Evolutionary conservation across 2,329 filamentous ascomycete genomes (phyloP).

Genomic region (Fusarium phyllophilum): DNA sequence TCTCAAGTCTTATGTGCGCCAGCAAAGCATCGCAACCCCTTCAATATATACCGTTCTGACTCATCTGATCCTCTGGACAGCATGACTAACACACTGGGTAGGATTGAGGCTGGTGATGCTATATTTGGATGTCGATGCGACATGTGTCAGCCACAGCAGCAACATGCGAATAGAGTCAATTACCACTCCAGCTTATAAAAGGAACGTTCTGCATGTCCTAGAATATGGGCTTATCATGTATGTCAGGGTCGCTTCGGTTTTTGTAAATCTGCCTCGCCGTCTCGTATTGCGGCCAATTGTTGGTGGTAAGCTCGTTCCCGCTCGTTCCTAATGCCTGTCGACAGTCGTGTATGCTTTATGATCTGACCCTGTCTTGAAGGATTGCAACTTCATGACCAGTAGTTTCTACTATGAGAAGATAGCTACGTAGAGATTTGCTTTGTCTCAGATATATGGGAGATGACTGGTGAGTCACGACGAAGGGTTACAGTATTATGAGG

Average conservation of each 20-base stretch:
- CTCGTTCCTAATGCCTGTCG: neutral
- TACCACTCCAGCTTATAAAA: neutral
- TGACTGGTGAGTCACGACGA: neutral
- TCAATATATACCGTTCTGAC: neutral
- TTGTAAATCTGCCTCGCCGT: neutral
- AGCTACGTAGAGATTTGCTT: neutral
- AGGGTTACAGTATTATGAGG: neutral
- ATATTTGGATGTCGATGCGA: neutral
- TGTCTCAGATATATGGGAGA: neutral
- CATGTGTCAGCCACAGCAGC: neutral
- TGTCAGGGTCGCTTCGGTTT: neutral
- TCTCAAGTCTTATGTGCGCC: neutral
- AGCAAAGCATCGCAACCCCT: neutral
- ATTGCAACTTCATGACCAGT: neutral
- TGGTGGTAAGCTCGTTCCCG: neutral
- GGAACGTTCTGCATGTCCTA: neutral
- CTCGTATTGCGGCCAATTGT: neutral
- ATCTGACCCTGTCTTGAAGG: neutral
- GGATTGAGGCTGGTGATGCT: neutral
- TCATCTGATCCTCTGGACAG: neutral
- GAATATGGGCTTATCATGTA: neutral
- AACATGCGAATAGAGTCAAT: neutral
- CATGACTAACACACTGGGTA: neutral
- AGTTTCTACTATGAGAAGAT: neutral
- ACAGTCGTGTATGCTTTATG: neutral